A percentile compares a stretch with the other conserved stretches of the same genome.
These are phyloP conservation scores for Bipolaris cookei DNA, from an alignment of 2,329 filamentous ascomycete species.

Conservation along the genomic window DNA sequence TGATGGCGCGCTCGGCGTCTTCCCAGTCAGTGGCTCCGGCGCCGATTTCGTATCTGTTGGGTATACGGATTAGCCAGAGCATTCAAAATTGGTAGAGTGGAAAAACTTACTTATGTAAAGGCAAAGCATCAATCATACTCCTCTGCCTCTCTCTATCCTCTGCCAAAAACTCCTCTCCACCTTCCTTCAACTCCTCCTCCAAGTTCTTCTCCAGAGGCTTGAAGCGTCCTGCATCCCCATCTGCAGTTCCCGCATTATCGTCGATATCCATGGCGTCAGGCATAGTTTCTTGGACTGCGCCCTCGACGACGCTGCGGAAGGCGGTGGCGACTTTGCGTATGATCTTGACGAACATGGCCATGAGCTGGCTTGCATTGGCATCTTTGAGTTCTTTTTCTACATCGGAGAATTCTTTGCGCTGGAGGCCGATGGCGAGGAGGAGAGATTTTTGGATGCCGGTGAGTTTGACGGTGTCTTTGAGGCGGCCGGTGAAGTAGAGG, in stretches of 20 bases:
- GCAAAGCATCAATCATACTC: conserved; percentile 87
- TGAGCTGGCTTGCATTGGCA: conserved; percentile 75
- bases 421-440: conserved; percentile 83
- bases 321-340: conserved; percentile 83
- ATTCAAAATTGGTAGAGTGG: background rate
- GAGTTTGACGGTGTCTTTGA: conserved; percentile 71
- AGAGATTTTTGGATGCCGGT: conserved; percentile 85
- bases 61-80: conserved; percentile 10
- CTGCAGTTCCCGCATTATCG: conserved; percentile 53
- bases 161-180: conserved; percentile 74
- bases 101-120: conserved; percentile 76
- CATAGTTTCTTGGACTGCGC: conserved; percentile 62
- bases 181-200: conserved; percentile 84
- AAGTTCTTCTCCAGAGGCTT: conserved; percentile 73
- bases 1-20: conserved; percentile 75
- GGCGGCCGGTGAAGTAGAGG: conserved; percentile 82
- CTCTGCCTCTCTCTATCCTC: conserved; percentile 77
- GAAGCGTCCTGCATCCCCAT: conserved; percentile 69
- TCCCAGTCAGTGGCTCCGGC: conserved; percentile 61
- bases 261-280: conserved; percentile 53
- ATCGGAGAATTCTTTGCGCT: conserved; percentile 83
- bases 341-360: conserved; percentile 98
- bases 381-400: conserved; percentile 75
- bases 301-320: conserved; percentile 76
- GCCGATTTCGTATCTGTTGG: conserved; percentile 53